phyloP scores from a whole-genome alignment of 352 stramenopile species.

The Phytophthora chlamydospora region DNA sequence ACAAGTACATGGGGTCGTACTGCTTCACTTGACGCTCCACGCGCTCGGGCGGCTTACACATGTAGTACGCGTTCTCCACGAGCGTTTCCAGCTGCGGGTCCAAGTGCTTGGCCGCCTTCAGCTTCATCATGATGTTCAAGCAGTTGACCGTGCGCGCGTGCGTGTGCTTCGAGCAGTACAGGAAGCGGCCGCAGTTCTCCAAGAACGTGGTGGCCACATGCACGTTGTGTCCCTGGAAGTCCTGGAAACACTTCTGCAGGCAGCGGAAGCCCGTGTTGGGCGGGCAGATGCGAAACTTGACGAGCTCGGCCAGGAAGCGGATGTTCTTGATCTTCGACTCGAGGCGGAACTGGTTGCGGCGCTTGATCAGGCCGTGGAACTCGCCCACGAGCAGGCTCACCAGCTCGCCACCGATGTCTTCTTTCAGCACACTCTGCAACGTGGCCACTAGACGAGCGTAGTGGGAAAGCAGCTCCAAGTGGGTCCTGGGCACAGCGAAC shows the following conservation, averaged over 20 bases:
- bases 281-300: slow-evolving; percentile 97
- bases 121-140: slow-evolving; percentile 95
- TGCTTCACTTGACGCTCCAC: slow-evolving; percentile 77
- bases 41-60: slow-evolving; percentile 90
- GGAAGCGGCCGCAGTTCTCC: slow-evolving; percentile 96
- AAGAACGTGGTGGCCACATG: slow-evolving; percentile 96
- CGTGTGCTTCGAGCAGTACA: slow-evolving; percentile 96
- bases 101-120: slow-evolving; percentile 94
- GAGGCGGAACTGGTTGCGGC: slow-evolving; percentile 93
- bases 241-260: slow-evolving; percentile 93
- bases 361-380: slow-evolving; percentile 94
- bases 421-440: slow-evolving; percentile 92
- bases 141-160: slow-evolving; percentile 89
- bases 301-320: slow-evolving; percentile 95
- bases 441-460: slow-evolving; percentile 95
- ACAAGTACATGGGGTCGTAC: slow-evolving; percentile 93
- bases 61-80: slow-evolving; percentile 94
- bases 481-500: slow-evolving; percentile 92
- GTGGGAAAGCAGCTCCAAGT: slow-evolving; percentile 95
- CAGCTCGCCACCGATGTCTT: slow-evolving; percentile 91
- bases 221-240: slow-evolving; percentile 97
- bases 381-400: slow-evolving; percentile 94
- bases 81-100: slow-evolving; percentile 88
- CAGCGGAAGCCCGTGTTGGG: slow-evolving; percentile 95
- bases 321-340: slow-evolving; percentile 97